These are phyloP conservation scores for Balansia obtecta DNA, from an alignment of 2,329 filamentous ascomycete species.

Conservation along the genomic window DNA sequence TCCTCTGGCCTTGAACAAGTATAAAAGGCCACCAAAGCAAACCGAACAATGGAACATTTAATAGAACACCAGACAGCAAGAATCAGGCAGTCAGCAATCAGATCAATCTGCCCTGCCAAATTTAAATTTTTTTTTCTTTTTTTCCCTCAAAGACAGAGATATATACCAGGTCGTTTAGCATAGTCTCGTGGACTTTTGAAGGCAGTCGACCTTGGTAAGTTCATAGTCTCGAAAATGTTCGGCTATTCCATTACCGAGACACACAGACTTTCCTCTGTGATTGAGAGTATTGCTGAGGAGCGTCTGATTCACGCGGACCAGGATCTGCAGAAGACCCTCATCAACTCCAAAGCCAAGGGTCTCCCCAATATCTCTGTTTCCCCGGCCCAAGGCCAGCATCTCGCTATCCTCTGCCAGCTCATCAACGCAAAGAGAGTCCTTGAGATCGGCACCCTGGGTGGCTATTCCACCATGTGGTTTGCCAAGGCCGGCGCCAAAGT, in stretches of 20 bases:
- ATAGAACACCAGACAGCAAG: too few relatives aligned
- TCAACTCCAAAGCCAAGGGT: constrained; percentile 19
- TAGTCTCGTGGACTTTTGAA: too few relatives aligned
- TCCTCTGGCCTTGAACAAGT: too few relatives aligned
- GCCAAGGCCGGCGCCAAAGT: constrained; percentile 26
- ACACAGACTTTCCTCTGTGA: not conserved
- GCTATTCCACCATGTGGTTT: constrained; percentile 41
- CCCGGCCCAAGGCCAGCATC: constrained; percentile 22
- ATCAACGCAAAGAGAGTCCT: constrained; percentile 27
- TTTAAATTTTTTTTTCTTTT: too few relatives aligned
- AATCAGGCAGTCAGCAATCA: too few relatives aligned
- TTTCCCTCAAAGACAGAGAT: too few relatives aligned
- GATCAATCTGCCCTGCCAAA: too few relatives aligned
- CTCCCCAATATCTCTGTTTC: constrained; percentile 26
- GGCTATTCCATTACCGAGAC: not conserved
- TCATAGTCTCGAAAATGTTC: not conserved
- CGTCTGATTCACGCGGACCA: not conserved
- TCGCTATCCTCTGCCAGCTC: constrained; percentile 25
- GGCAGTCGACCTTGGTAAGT: not conserved
- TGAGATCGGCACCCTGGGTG: constrained; percentile 43
- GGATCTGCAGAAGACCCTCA: constrained; percentile 13
- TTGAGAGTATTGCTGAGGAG: not conserved
- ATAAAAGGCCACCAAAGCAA: too few relatives aligned
- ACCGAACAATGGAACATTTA: too few relatives aligned
- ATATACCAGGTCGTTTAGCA: too few relatives aligned